A percentile compares a stretch with the other conserved stretches of the same genome.
phyloP scores from a whole-genome alignment of 208 protist genomes.

The Strigomonas culicis region DNA sequence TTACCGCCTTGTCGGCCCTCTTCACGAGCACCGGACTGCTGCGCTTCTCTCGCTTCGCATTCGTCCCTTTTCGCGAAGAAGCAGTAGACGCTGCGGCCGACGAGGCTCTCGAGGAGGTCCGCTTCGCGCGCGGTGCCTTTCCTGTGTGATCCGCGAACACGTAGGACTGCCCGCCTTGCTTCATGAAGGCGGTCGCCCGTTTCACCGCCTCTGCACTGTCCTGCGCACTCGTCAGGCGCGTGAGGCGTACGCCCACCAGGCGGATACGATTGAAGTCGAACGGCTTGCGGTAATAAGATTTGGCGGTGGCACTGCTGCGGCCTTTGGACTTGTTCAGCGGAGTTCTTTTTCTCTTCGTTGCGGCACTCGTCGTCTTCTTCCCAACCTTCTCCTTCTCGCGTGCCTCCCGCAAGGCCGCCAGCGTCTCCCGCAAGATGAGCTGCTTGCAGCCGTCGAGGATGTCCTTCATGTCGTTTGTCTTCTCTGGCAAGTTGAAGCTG shows the following conservation, averaged over 20 bases:
- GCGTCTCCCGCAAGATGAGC: constrained; percentile 9
- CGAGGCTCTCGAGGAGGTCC: too few species aligned
- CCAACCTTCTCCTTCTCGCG: background rate
- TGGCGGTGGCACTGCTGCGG: too few species aligned
- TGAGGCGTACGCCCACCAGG: constrained; percentile 4
- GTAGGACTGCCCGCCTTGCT: too few species aligned
- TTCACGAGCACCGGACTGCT: background rate
- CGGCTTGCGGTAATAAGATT: too few species aligned
- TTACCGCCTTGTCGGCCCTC: background rate
- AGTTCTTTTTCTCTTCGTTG: background rate
- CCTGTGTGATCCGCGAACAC: too few species aligned
- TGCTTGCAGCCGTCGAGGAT: constrained; percentile 14
- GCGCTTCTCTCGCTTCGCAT: too few species aligned
- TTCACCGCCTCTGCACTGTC: too few species aligned
- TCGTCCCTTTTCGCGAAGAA: too few species aligned
- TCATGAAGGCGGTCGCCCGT: too few species aligned
- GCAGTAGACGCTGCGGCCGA: too few species aligned
- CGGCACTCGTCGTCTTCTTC: background rate
- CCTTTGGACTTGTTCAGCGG: background rate
- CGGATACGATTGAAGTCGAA: background rate
- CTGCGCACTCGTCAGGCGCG: background rate
- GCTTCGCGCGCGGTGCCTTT: too few species aligned
- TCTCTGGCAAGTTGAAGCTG: constrained; percentile 24
- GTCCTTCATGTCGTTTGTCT: constrained; percentile 21
- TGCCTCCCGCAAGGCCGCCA: background rate